phyloP scores from a whole-genome alignment of 495 filamentous ascomycete genomes.

The Lasiosphaeria ovina region DNA sequence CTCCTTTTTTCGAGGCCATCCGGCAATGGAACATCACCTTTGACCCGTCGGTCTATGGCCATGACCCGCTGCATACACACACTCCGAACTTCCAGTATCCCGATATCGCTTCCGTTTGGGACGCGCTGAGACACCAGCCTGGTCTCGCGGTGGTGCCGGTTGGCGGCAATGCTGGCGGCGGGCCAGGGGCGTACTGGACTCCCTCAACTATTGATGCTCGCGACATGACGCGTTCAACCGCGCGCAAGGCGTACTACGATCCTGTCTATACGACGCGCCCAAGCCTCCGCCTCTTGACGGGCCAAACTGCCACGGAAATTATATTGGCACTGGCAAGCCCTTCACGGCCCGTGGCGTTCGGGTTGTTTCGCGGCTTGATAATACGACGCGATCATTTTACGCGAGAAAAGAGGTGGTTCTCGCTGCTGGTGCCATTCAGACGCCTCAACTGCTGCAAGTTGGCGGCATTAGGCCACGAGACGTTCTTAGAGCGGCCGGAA shows the following conservation, averaged over 20 bases:
- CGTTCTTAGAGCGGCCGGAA: conserved; percentile 41
- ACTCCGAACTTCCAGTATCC: conserved; percentile 28
- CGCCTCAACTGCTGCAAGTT: conserved; percentile 53
- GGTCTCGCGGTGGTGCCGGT: conserved; percentile 2
- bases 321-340: conserved; percentile 17
- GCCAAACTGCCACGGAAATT: conserved; percentile 25
- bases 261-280: conserved; percentile 18
- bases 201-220: conserved; percentile 23
- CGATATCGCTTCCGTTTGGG: conserved; percentile 22
- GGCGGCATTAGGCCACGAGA: conserved; percentile 49
- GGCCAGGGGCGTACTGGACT: conserved; percentile 22
- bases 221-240: conserved; percentile 22
- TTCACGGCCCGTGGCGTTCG: conserved; percentile 21
- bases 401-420: conserved; percentile 48
- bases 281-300: conserved; percentile 25
- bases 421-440: conserved; percentile 52
- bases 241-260: conserved; percentile 32
- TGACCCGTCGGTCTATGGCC: conserved; percentile 18
- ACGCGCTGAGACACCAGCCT: conserved; percentile 16
- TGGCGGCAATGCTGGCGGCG: conserved; percentile 15
- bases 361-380: conserved; percentile 18
- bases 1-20: conserved; percentile 29
- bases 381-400: conserved; percentile 16
- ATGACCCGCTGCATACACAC: conserved; percentile 22
- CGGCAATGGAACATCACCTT: conserved; percentile 26